These are phyloP conservation scores for Cladophialophora psammophila DNA, from an alignment of 2,329 filamentous ascomycete genomes.

Conservation along the genomic window DNA sequence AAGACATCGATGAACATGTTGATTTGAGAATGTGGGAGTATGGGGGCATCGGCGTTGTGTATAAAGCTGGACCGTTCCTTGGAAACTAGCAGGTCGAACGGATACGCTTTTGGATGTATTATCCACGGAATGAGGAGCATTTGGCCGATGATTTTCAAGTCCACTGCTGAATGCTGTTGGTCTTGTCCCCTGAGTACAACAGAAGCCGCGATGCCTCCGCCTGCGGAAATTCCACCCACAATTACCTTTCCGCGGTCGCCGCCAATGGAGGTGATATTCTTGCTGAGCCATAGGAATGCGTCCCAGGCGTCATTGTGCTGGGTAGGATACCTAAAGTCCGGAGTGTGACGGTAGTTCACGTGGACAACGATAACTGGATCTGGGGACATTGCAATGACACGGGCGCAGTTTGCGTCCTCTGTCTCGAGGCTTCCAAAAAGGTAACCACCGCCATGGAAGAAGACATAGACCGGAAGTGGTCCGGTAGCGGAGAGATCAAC, in stretches of 20 bases:
- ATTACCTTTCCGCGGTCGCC: constrained; percentile 52
- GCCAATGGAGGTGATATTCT: constrained; percentile 51
- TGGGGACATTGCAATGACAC: constrained; percentile 47
- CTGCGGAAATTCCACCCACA: constrained; percentile 60
- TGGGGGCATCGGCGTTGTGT: constrained; percentile 58
- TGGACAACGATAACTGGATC: constrained; percentile 56
- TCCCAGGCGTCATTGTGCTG: constrained; percentile 64
- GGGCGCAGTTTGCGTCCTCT: constrained; percentile 62
- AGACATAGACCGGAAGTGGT: constrained; percentile 59
- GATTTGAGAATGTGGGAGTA: constrained; percentile 54
- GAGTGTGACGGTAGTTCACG: constrained; percentile 67
- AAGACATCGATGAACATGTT: constrained; percentile 45
- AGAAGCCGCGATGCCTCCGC: constrained; percentile 54
- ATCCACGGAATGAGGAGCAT: constrained; percentile 60
- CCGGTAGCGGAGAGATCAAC: constrained; percentile 29
- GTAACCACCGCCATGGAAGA: constrained; percentile 65
- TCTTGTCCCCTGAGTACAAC: constrained; percentile 37
- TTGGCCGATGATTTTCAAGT: constrained; percentile 57
- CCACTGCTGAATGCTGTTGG: constrained; percentile 43
- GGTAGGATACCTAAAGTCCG: constrained; percentile 61
- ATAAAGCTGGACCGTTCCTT: constrained; percentile 43
- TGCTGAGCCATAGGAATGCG: constrained; percentile 62
- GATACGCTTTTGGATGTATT: constrained; percentile 48
- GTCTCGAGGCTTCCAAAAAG: constrained; percentile 61
- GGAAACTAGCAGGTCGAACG: constrained; percentile 47